These are phyloP conservation scores for Starmerella sp. DNA, from an alignment of 805 yeast species.

Conservation along the genomic window DNA sequence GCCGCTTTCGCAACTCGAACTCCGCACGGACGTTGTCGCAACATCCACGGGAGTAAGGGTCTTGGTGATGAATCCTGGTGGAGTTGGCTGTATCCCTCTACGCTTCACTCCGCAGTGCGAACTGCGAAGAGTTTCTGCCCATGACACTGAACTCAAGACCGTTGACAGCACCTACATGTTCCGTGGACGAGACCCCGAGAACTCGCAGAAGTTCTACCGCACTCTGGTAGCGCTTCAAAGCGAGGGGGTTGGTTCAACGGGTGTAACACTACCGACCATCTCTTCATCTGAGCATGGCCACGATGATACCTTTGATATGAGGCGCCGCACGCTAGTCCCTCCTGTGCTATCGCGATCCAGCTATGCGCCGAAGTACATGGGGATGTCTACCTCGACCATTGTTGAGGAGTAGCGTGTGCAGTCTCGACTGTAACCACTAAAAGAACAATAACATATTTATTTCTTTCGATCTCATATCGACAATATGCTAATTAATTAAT, in stretches of 20 bases:
- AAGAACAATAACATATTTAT: background rate
- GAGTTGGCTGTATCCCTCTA: constrained; percentile 5
- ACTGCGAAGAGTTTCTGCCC: constrained; percentile 19
- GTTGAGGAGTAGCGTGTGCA: constrained; percentile 16
- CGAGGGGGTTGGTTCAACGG: constrained; percentile 11
- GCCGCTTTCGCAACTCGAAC: constrained; percentile 24
- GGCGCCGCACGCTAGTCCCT: constrained; percentile 19
- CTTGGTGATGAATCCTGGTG: constrained; percentile 5
- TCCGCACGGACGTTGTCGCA: constrained; percentile 18
- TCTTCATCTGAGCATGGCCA: background rate
- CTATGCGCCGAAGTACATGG: constrained; percentile 11
- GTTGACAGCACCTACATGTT: constrained; percentile 23
- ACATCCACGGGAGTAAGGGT: constrained; percentile 1
- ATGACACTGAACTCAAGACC: constrained; percentile 22
- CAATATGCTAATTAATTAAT: background rate
- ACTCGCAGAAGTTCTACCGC: constrained; percentile 17
- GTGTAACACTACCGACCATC: background rate
- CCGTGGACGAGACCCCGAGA: constrained; percentile 21
- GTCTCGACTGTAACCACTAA: background rate
- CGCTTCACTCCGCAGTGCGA: constrained; percentile 16
- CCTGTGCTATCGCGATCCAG: constrained; percentile 16
- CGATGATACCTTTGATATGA: background rate
- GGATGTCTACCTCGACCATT: constrained; percentile 16
- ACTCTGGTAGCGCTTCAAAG: constrained; percentile 15
- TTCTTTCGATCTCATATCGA: background rate